These are phyloP conservation scores for Wickerhamiella infanticola DNA, from an alignment of 1,139 yeast genomes.

Conservation along the genomic window DNA sequence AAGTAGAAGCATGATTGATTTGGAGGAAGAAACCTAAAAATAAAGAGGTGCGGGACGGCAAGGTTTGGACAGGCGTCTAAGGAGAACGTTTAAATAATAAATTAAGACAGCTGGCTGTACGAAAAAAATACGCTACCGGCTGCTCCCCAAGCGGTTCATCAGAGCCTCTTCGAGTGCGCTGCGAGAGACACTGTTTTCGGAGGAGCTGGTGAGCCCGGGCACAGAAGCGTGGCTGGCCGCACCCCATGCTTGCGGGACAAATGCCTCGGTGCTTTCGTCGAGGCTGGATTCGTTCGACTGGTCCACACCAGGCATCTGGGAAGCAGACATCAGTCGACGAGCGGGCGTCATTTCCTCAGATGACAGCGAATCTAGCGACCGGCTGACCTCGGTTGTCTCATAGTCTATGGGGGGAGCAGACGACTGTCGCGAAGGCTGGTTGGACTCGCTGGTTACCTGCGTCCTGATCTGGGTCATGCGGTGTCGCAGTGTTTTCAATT, in stretches of 20 bases:
- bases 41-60: no score
- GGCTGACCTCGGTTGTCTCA: not conserved
- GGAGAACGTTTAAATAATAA: no score
- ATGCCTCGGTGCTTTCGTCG: constrained; percentile 4
- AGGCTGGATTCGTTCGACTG: constrained; percentile 3
- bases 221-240: not conserved
- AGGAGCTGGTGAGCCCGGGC: constrained; percentile 1
- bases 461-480: constrained; percentile 22
- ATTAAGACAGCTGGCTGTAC: no score
- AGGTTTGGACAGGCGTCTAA: no score
- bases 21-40: no score
- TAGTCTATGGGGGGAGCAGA: not conserved
- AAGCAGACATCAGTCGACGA: constrained; percentile 4
- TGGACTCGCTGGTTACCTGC: not conserved
- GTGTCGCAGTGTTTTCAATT: constrained; percentile 27
- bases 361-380: not conserved
- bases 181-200: constrained; percentile 12
- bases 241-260: constrained; percentile 3
- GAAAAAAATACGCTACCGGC: not conserved
- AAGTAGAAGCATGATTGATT: no score
- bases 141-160: not conserved
- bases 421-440: not conserved
- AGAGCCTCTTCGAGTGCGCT: constrained; percentile 17
- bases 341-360: constrained; percentile 6
- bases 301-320: constrained; percentile 6